Evolutionary conservation across 768 basidiomycete species (phyloP).

Genomic region (Lactarius quietus): DNA sequence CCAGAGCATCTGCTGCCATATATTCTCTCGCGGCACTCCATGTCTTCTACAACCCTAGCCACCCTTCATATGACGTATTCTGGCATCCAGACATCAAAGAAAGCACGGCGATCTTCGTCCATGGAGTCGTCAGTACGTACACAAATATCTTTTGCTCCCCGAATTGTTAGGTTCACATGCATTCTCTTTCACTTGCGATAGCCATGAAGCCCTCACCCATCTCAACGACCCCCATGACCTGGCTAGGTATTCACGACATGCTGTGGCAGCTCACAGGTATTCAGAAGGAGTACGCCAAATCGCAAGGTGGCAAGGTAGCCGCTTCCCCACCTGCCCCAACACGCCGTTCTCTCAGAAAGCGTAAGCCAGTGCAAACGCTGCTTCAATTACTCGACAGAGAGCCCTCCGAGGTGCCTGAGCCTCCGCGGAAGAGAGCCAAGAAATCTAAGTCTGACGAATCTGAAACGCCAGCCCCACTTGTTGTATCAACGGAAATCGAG

Average conservation of each 20-base stretch:
- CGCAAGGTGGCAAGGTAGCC: constrained; percentile 8
- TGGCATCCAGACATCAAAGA: constrained; percentile 22
- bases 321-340: constrained; percentile 8
- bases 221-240: constrained; percentile 22
- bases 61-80: constrained; percentile 24
- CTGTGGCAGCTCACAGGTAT: constrained; percentile 26
- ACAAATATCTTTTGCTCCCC: not conserved
- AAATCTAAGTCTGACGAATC: constrained; percentile 9
- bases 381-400: constrained; percentile 14
- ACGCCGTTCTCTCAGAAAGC: constrained; percentile 25
- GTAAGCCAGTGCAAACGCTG: constrained; percentile 16
- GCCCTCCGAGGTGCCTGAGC: constrained; percentile 18
- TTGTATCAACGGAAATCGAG: not conserved
- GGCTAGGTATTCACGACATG: constrained; percentile 25
- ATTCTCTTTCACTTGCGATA: not conserved
- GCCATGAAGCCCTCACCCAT: constrained; percentile 18
- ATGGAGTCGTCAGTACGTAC: constrained; percentile 24
- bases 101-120: constrained; percentile 21
- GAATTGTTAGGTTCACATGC: not conserved
- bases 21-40: constrained; percentile 24
- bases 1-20: constrained; percentile 19
- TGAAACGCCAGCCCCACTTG: not conserved
- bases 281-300: constrained; percentile 23
- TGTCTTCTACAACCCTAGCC: constrained; percentile 23
- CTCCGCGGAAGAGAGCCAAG: constrained; percentile 22